Conservation (phyloP, 2,329 filamentous ascomycete genomes). For the Microdochium paspali region DNA sequence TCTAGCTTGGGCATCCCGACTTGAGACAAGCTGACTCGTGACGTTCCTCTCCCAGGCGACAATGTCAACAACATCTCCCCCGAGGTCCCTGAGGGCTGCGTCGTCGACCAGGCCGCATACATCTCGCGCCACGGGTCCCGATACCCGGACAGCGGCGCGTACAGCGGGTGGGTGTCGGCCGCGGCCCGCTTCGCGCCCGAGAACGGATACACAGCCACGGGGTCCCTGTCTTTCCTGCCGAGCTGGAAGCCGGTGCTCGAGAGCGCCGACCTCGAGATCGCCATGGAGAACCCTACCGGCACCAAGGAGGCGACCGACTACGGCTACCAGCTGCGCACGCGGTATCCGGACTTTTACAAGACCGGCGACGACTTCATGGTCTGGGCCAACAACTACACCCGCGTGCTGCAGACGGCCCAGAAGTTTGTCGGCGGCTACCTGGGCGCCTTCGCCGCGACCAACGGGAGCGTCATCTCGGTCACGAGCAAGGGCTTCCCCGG, state of each 20-base stretch:
- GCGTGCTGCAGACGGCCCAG: slow-evolving; percentile 52
- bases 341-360: slow-evolving; percentile 38
- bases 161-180: slow-evolving; percentile 44
- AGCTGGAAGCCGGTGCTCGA: slow-evolving; percentile 49
- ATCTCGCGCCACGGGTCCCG: slow-evolving; percentile 52
- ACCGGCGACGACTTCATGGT: slow-evolving; percentile 43
- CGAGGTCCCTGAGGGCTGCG: slow-evolving; percentile 44
- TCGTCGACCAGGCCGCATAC: slow-evolving; percentile 51
- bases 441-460: slow-evolving; percentile 40
- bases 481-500: slow-evolving; percentile 40
- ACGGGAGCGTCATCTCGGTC: slow-evolving; percentile 48
- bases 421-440: slow-evolving; percentile 54
- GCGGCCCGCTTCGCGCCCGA: slow-evolving; percentile 11
- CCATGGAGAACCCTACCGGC: slow-evolving; percentile 50
- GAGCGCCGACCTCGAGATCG: slow-evolving; percentile 44
- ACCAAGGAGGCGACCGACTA: slow-evolving; percentile 51
- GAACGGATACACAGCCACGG: slow-evolving; percentile 10
- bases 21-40: no score
- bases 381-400: slow-evolving; percentile 58
- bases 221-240: slow-evolving; percentile 25
- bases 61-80: slow-evolving; percentile 46
- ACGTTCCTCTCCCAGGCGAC: slow-evolving; percentile 28
- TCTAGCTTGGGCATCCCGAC: no score
- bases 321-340: slow-evolving; percentile 40
- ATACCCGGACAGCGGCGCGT: slow-evolving; percentile 52